Conservation (phyloP, 768 basidiomycete genomes). For the Auricularia sp. region DNA sequence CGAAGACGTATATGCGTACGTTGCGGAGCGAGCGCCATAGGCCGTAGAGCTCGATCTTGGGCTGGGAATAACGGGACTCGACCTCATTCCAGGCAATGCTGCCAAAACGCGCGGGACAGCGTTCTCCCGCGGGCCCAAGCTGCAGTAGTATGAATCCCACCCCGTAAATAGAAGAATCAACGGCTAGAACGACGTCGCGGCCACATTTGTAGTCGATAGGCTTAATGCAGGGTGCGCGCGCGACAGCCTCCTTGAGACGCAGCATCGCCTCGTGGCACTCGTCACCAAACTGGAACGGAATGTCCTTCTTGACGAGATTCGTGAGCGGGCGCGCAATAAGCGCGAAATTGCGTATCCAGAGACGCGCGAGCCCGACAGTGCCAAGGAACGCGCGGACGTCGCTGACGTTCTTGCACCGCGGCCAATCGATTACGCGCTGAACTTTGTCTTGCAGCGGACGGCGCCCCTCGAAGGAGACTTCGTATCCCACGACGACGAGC, state of each 20-base stretch:
- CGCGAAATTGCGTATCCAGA: constrained; percentile 17
- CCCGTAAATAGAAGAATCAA: constrained; percentile 17
- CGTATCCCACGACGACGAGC: constrained; percentile 27
- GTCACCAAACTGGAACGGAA: constrained; percentile 22
- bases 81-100: constrained; percentile 28
- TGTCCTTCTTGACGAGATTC: constrained; percentile 13
- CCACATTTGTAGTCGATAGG: constrained; percentile 24
- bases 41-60: constrained; percentile 21
- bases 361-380: constrained; percentile 13
- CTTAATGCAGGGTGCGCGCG: constrained; percentile 17
- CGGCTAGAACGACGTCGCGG: constrained; percentile 14
- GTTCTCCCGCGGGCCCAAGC: constrained; percentile 8
- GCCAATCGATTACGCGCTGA: constrained; percentile 19
- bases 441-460: constrained; percentile 19
- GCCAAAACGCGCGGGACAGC: constrained; percentile 17
- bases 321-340: constrained; percentile 12
- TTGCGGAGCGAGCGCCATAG: constrained; percentile 9
- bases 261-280: constrained; percentile 19
- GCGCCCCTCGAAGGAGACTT: constrained; percentile 25
- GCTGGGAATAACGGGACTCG: constrained; percentile 14
- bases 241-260: constrained; percentile 18
- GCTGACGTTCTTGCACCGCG: constrained; percentile 6
- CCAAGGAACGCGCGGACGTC: constrained; percentile 20
- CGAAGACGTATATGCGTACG: constrained; percentile 18
- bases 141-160: constrained; percentile 20